Base-by-base conservation (phyloP, 169 alveolate species). In the Plasmodium yoelii region DNA sequence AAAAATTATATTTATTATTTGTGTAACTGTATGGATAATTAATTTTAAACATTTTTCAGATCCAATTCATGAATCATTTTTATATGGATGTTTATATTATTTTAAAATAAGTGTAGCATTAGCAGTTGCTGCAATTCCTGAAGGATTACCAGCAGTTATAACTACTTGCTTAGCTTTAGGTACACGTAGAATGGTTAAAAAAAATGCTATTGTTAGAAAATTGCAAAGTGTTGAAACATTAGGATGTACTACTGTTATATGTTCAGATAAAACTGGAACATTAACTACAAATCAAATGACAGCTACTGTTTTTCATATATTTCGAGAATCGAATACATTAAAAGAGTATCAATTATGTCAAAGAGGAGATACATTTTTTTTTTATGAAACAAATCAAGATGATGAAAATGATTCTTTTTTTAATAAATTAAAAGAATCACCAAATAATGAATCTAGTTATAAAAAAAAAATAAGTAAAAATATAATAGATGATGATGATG, bases 91-190 rank as follows among this genome's bases (percentile, higher is more conserved):
- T 77, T 97, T 98, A 59, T 98, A 98, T 93, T 98, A 97, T 92
- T 97, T 98, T 92, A 99, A 98, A 92, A 98, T 98, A 15, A 99
- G 99, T 4, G 98, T 99, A 26, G 99, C 99, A 2, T 94, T 99
- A 34, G 99, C 99, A 9, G 99, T 99, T 28, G 99, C 99, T 42
- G 99, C 99, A 24, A 98, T 99, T 47, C 99, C 99, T 4, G 99
- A 99, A 94, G 99, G 99, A 8, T 95, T 99, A 46, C 99, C 99
- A 10, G 99, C 99, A 1, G 99, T 98, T 46, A 98, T 99, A 71
- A 99, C 99, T 0, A 98, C 99, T 5, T 98, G 99, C 88, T 89
- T 98, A 44, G 99, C 99, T 44, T 94, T 98, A 65, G 99, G 99
- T 47, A 96, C 99, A 10, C 72, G 99, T 55, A 96, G 97, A 75